Evolutionary conservation across 768 basidiomycete genomes (phyloP).

Genomic region (Auriculariales sp.): DNA sequence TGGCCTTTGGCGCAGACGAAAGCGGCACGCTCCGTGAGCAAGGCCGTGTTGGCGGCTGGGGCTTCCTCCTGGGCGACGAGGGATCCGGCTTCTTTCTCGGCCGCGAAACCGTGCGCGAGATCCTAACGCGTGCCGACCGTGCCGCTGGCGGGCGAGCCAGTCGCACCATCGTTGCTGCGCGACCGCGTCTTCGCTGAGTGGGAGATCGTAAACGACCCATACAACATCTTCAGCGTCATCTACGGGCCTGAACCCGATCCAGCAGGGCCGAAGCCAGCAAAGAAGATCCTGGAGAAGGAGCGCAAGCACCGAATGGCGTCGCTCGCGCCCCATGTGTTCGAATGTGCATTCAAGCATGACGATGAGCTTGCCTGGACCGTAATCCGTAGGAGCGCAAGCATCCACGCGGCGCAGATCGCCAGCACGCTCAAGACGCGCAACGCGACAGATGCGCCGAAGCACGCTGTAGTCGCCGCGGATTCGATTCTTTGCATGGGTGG

Average conservation of each 20-base stretch:
- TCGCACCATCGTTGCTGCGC: neutral
- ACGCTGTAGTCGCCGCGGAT: constrained; percentile 33
- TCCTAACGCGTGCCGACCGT: constrained; percentile 15
- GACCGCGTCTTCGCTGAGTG: neutral
- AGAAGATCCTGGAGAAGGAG: constrained; percentile 9
- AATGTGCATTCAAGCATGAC: constrained; percentile 51
- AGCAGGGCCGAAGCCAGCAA: neutral
- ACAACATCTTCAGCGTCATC: constrained; percentile 46
- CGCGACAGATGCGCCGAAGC: neutral
- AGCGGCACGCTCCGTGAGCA: constrained; percentile 32
- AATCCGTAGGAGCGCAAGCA: constrained; percentile 32
- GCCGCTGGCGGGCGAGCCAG: neutral
- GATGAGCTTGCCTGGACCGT: constrained; percentile 54
- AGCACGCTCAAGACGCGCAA: constrained; percentile 23
- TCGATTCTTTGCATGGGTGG: constrained; percentile 66
- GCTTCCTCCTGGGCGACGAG: constrained; percentile 75
- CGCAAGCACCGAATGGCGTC: constrained; percentile 65
- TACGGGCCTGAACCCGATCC: constrained; percentile 45
- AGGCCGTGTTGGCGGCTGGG: constrained; percentile 66
- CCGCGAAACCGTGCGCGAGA: constrained; percentile 54
- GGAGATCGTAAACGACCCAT: neutral
- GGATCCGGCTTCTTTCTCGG: constrained; percentile 74
- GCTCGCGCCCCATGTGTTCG: constrained; percentile 64
- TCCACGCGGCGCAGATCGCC: constrained; percentile 45
- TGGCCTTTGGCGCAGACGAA: constrained; percentile 37